Evolutionary conservation across 2,329 filamentous ascomycete species (phyloP), one percentile per base, ranked within the genome.

Genomic region (Alternaria conjuncta): DNA sequence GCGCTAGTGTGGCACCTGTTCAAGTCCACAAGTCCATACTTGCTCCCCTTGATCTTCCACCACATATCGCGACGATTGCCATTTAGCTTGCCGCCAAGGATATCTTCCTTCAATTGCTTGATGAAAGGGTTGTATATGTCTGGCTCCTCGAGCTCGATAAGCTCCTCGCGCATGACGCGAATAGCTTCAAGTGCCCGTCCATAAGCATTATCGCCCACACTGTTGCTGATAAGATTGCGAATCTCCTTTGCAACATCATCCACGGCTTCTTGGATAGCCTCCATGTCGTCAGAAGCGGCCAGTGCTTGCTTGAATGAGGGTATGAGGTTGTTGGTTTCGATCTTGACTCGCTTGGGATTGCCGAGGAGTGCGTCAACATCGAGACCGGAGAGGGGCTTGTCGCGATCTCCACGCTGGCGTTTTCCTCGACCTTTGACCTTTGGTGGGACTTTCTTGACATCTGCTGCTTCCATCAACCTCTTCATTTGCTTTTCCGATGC

Each of bases 221-320:
- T 95, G 68, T 90, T 85, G 20, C 82, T 86, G 64, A 97, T 87
- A 55, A 92, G 87, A 8, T 84, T 82, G 61, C 89, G 85, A 47
- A 97, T 87, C 59, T 97, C 90, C 5, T 77, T 77, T 12, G 86
- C 88, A 87, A 98, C 92, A 74, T 96, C 92, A 67, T 89, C 88
- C 6, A 89, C 86, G 1, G 91, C 91, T 18, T 90, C 86, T 63
- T 88, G 84, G 57, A 96, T 87, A 4, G 86, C 84, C 2, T 86
- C 82, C 1, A 90, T 82, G 26, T 89, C 86, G 7, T 88, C 85
- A 0, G 90, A 85, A 2, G 82, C 81, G 2, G 84, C 84, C 15
- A 98, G 84, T 4, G 90, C 86, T 77, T 93, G 93, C 76, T 94
- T 96, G 86, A 97, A 97, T 63, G 95, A 92, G 0, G 96, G 94